Conservation (phyloP, 345 rosid genomes). For the Lumnitzera littorea region DNA sequence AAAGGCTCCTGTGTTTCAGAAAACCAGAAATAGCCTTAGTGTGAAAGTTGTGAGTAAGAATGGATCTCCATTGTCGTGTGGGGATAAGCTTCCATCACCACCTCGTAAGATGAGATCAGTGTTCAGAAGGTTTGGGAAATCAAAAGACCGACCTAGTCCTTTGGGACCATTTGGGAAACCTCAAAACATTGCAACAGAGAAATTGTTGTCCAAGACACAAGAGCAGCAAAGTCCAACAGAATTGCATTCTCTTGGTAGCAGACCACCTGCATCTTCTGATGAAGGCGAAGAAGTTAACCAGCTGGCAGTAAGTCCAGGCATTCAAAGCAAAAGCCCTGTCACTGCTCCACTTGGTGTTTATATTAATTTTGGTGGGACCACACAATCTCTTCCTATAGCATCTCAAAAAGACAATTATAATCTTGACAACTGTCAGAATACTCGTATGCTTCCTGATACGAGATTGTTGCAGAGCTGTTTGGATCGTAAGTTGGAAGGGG, state of each 20-base stretch:
- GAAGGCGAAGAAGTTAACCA: constrained; percentile 99
- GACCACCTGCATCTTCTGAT: constrained; percentile 80
- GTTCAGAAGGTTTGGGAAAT: constrained; percentile 38
- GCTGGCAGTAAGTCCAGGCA: constrained; percentile 58
- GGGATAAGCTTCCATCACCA: constrained; percentile 52
- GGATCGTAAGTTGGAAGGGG: constrained; percentile 59
- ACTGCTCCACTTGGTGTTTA: constrained; percentile 82
- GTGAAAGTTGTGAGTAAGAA: constrained; percentile 23
- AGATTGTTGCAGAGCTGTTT: constrained; percentile 53
- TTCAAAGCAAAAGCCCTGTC: constrained; percentile 68
- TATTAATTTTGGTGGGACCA: constrained; percentile 33
- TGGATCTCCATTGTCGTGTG: constrained; percentile 35
- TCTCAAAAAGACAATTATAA: constrained; percentile 16
- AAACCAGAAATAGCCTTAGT: constrained; percentile 23
- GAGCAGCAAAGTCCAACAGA: constrained; percentile 67
- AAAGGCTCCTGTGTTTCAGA: constrained; percentile 35
- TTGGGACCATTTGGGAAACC: constrained; percentile 81
- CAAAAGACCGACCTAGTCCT: constrained; percentile 66
- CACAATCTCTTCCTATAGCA: constrained; percentile 31
- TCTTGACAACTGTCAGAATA: constrained; percentile 44
- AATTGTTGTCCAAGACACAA: constrained; percentile 42
- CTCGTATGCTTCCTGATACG: constrained; percentile 68
- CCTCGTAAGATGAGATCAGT: constrained; percentile 64
- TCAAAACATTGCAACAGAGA: constrained; percentile 45
- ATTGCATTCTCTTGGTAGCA: constrained; percentile 68